Base-by-base conservation (phyloP, 345 rosid species). In the Salix exigua region DNA sequence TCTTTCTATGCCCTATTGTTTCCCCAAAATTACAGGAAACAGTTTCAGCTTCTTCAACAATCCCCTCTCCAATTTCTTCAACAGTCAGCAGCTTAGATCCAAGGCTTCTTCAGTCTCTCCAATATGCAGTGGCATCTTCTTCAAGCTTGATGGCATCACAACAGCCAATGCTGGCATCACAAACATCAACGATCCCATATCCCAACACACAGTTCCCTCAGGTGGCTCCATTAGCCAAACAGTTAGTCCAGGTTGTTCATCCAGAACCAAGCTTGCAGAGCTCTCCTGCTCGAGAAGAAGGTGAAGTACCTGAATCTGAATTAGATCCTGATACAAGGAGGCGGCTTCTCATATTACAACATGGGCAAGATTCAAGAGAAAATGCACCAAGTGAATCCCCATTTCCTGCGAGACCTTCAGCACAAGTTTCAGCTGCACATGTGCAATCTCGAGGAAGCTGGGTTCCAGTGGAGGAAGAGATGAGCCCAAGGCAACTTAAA, bases 271-370 rank as follows among this genome's bases (percentile, higher is more conserved):
- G 86, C 85, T 82, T 91, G 88, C 97, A 89, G 76, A 87, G 83
- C 85, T 96, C 99, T 78, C 99, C 97, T 61, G 97, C 92, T 66
- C 89, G 98, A 81, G 99, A 94, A 88, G 99, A 96, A 83, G 99
- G 99, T 60, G 99, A 96, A 86, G 97, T 94, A 64, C 98, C 97
- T 51, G 98, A 92, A 86, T 94, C 99, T 70, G 99, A 96, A 82
- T 79, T 96, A 81, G 99, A 96, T 88, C 99, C 98, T 42, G 94
- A 92, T 86, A 94, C 97, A 30, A 86, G 98, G 83, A 91, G 99
- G 89, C 82, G 97, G 83, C 97, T 96, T 78, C 97, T 96, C 76
- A 94, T 96, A 86, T 89, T 96, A 87, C 97, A 96, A 81, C 97
- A 96, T 67, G 99, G 99, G 78, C 95, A 92, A 86, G 98, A 96